Conservation (phyloP, 1,139 yeast species). For the Geotrichum candidum region DNA sequence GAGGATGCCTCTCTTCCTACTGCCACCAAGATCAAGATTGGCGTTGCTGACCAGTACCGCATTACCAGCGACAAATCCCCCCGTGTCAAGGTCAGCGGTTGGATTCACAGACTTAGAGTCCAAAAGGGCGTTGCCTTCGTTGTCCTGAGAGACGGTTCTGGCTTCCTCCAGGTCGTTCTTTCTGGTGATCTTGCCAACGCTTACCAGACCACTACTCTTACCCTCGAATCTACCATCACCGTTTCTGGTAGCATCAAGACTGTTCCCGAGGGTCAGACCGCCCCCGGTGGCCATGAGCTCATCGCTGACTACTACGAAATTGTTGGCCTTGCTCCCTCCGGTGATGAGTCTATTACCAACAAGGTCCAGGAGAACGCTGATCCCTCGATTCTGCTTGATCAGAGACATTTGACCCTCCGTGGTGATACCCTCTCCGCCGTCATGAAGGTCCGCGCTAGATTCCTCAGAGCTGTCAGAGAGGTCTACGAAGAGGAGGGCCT, state of each 20-base stretch:
- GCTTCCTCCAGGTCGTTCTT: slow-evolving; percentile 80
- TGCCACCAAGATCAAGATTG: slow-evolving; percentile 65
- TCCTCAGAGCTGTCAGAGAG: slow-evolving; percentile 67
- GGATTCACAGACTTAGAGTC: slow-evolving; percentile 91
- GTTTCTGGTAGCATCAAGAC: slow-evolving; percentile 75
- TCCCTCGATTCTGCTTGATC: slow-evolving; percentile 85
- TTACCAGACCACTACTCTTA: slow-evolving; percentile 72
- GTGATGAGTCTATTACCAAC: slow-evolving; percentile 93
- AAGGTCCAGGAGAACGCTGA: slow-evolving; percentile 90
- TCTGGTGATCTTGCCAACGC: slow-evolving; percentile 91
- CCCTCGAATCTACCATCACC: slow-evolving; percentile 78
- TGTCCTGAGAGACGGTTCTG: slow-evolving; percentile 93
- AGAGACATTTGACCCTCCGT: slow-evolving; percentile 89
- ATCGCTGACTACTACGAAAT: slow-evolving; percentile 83
- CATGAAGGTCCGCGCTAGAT: slow-evolving; percentile 87
- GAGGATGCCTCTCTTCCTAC: slow-evolving; percentile 69
- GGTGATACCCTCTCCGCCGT: slow-evolving; percentile 95
- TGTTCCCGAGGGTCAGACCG: slow-evolving; percentile 92
- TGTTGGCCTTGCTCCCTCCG: slow-evolving; percentile 91
- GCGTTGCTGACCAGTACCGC: slow-evolving; percentile 46
- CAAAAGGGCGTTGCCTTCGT: slow-evolving; percentile 91
- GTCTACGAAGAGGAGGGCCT: slow-evolving; percentile 70
- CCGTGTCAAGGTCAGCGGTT: slow-evolving; percentile 79
- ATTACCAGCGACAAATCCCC: slow-evolving; percentile 29
- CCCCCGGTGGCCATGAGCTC: slow-evolving; percentile 97